Percentiles rank a stretch among this genome's conserved stretches.
Evolutionary conservation across 805 yeast species (phyloP).

Genomic region (Wickerhamomyces xylosicus): DNA sequence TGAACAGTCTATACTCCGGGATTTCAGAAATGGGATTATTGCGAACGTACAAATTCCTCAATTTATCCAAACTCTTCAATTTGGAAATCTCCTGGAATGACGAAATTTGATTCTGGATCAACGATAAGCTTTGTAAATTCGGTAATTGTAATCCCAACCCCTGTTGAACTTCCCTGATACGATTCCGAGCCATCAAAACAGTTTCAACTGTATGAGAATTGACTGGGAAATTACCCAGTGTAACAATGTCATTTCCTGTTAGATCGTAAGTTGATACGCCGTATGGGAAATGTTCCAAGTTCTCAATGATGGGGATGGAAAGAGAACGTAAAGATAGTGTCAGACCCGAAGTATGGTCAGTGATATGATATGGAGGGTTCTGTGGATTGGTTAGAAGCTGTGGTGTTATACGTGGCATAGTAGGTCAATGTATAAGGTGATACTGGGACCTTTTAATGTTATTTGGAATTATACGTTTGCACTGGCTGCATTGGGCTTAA

Average conservation of each 20-base stretch:
- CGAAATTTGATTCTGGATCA: slow-evolving; percentile 40
- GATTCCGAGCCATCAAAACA: slow-evolving; percentile 54
- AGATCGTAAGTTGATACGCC: slow-evolving; percentile 34
- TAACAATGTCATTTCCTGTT: slow-evolving; percentile 61
- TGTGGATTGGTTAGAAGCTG: neutral
- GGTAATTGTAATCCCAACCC: slow-evolving; percentile 28
- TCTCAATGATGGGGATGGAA: slow-evolving; percentile 33
- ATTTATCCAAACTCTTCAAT: slow-evolving; percentile 27
- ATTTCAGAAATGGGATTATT: slow-evolving; percentile 48
- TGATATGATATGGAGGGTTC: neutral
- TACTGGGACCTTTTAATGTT: no score
- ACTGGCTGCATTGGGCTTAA: no score
- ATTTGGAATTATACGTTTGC: no score
- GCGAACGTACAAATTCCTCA: slow-evolving; percentile 38
- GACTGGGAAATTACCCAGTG: slow-evolving; percentile 40
- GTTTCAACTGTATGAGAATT: slow-evolving; percentile 32
- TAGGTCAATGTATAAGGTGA: no score
- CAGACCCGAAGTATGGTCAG: neutral
- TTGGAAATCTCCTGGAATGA: slow-evolving; percentile 31
- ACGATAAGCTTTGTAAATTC: slow-evolving; percentile 38
- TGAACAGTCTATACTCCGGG: slow-evolving; percentile 46
- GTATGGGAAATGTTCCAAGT: slow-evolving; percentile 7
- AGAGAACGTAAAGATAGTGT: slow-evolving; percentile 19
- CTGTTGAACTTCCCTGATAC: slow-evolving; percentile 33
- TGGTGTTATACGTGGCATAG: neutral